Evolutionary conservation across 164 flowering plant genomes (phyloP).

Genomic region (Dillenia suffruticosa): DNA sequence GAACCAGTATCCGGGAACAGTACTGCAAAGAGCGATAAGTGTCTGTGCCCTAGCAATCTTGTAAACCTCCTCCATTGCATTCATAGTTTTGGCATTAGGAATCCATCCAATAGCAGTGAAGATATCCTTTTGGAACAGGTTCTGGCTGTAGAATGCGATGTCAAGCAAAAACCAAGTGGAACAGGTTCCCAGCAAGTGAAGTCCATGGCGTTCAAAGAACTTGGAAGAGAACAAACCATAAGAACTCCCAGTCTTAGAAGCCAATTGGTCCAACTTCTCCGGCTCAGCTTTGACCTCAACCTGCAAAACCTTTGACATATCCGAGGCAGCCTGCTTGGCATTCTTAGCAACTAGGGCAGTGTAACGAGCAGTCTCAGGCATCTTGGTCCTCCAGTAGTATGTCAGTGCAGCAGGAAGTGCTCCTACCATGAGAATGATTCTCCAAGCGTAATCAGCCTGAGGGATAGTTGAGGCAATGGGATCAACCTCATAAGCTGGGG

Average conservation of each 20-base stretch:
- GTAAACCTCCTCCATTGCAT: constrained; percentile 53
- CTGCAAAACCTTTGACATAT: constrained; percentile 45
- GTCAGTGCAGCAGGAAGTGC: constrained; percentile 69
- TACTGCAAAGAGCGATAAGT: constrained; percentile 62
- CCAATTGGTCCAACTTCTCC: constrained; percentile 17
- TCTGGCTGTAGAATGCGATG: constrained; percentile 71
- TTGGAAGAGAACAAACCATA: constrained; percentile 44
- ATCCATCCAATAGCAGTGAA: constrained; percentile 68
- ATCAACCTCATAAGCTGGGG: constrained; percentile 41
- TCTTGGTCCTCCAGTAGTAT: constrained; percentile 77
- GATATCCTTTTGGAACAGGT: constrained; percentile 75
- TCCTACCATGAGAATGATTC: constrained; percentile 68
- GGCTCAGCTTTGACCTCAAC: constrained; percentile 15
- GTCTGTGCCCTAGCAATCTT: constrained; percentile 64
- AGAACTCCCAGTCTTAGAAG: background rate
- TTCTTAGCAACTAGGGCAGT: constrained; percentile 81
- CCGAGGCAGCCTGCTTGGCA: constrained; percentile 56
- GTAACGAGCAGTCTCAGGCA: constrained; percentile 88
- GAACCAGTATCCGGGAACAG: constrained; percentile 91
- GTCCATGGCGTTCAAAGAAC: constrained; percentile 45
- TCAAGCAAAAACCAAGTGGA: constrained; percentile 68
- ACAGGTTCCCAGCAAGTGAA: constrained; percentile 55
- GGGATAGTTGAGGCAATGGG: constrained; percentile 44
- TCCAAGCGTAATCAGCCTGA: constrained; percentile 66
- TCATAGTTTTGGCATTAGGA: constrained; percentile 54